A percentile compares a stretch with the other conserved stretches of the same genome.
These are phyloP conservation scores for Leccinum huronense DNA, from an alignment of 1,284 basidiomycete genomes.

Conservation along the genomic window DNA sequence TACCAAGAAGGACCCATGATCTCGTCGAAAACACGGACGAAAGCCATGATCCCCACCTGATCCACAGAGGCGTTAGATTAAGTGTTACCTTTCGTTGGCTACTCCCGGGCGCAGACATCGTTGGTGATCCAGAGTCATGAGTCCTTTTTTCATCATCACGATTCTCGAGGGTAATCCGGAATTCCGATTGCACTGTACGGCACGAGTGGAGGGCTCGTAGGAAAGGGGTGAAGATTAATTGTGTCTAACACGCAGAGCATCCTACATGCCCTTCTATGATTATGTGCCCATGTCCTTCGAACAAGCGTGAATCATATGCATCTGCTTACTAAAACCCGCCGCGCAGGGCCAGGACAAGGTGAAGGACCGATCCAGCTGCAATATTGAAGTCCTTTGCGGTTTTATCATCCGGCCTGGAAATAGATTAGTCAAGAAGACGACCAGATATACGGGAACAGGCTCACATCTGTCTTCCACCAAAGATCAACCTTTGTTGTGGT, in stretches of 20 bases:
- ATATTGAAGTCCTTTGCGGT: constrained; percentile 83
- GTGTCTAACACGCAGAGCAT: constrained; percentile 26
- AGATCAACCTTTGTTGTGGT: constrained; percentile 95
- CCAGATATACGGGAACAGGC: constrained; percentile 35
- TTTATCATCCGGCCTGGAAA: constrained; percentile 80
- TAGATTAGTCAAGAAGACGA: constrained; percentile 7
- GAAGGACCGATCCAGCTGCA: constrained; percentile 79
- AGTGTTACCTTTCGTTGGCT: constrained; percentile 82
- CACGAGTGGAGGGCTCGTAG: constrained; percentile 11
- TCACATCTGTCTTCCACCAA: constrained; percentile 92
- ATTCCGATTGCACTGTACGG: constrained; percentile 4
- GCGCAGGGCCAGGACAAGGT: constrained; percentile 90
- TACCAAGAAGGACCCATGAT: constrained; percentile 52
- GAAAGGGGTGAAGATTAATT: constrained; percentile 29
- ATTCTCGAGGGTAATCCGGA: constrained; percentile 1
- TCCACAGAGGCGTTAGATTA: constrained; percentile 56
- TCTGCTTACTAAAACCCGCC: constrained; percentile 52
- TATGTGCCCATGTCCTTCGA: constrained; percentile 21
- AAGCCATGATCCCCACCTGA: constrained; percentile 36
- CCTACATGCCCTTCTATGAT: constrained; percentile 29
- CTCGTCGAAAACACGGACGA: constrained; percentile 39
- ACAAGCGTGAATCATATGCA: constrained; percentile 12
- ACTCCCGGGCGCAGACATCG: constrained; percentile 70
- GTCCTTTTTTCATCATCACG: constrained; percentile 13
- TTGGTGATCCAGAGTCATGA: constrained; percentile 47